Evolutionary conservation across 192 early-diverging fungal species (phyloP), one percentile per base, ranked within the genome.

Genomic region (Backusella australiensis): DNA sequence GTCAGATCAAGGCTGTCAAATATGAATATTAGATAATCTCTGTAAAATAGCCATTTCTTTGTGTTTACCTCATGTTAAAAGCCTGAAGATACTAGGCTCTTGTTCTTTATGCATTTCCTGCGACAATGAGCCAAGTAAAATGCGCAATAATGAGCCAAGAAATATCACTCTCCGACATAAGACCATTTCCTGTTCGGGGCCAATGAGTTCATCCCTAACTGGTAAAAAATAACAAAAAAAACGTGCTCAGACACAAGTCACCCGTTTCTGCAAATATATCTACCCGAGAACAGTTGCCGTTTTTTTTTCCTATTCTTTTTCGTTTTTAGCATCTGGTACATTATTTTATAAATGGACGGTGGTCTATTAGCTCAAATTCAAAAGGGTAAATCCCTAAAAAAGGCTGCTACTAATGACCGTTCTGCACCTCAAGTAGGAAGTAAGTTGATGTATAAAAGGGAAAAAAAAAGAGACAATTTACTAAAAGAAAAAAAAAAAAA

Each of bases 321-420:
- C 6, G 42, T 69, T 21, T 21, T 69, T 42, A 23, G 21, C n/a
- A 39, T 38, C 35, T 35, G 12, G 68, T 39, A 8, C n/a, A 15
- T 9, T 69, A 19, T 35, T 42, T 69, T n/a, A 36, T 26, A 26
- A 34, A 81, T 81, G 80, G 77, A 81, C 32, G 81, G 73, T 76
- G 91, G 89, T 19, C 84, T 95, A 66, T 83, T 94, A 75, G 44
- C 78, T 39, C 90, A 93, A 77, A 95, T 95, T 78, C 94, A 95
- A 75, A 74, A 88, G 67, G 94, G 94, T 39, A 86, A 80, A 59
- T 74, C 46, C 65, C 87, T 95, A 32, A 91, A 91, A 53, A 93
- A 93, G 79, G 67, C 90, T 19, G 77, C 83, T 41, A 95, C 94
- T 5, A 93, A 91, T 67, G 94, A 95, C 78, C 86, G 90, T 34